Conservation (phyloP, 805 yeast species). For the Metschnikowia corniflorae region DNA sequence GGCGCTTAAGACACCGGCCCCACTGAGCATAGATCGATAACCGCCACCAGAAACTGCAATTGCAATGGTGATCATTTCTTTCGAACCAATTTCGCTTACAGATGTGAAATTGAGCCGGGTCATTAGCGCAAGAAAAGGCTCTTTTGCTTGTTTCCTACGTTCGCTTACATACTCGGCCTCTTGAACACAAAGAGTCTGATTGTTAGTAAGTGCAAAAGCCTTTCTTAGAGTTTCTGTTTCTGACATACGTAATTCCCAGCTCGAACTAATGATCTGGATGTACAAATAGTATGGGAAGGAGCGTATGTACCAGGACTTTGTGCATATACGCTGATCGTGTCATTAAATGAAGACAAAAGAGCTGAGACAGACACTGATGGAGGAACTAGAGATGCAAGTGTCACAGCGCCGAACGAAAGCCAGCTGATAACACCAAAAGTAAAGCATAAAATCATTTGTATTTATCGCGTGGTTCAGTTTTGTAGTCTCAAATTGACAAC, state of each 20-base stretch:
- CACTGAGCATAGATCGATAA: slow-evolving; percentile 56
- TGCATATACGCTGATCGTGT: slow-evolving; percentile 1
- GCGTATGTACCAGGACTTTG: slow-evolving; percentile 10
- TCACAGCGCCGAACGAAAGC: neutral
- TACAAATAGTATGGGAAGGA: slow-evolving; percentile 14
- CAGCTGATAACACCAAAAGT: neutral
- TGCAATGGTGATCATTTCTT: slow-evolving; percentile 28
- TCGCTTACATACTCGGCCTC: slow-evolving; percentile 27
- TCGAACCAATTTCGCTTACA: neutral
- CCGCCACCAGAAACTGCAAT: slow-evolving; percentile 51
- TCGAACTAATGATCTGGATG: slow-evolving; percentile 10
- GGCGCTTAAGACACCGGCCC: slow-evolving; percentile 54
- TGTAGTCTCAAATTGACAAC: too few species aligned
- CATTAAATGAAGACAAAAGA: slow-evolving; percentile 5
- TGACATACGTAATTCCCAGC: slow-evolving; percentile 13
- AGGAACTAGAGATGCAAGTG: slow-evolving; percentile 1
- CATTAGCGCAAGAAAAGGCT: slow-evolving; percentile 27
- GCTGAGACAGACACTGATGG: slow-evolving; percentile 5
- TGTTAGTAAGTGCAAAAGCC: slow-evolving; percentile 1
- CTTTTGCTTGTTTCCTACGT: slow-evolving; percentile 28
- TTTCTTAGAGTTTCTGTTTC: too few species aligned
- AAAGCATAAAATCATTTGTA: too few species aligned
- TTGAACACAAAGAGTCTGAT: slow-evolving; percentile 8
- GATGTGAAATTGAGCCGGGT: slow-evolving; percentile 9
- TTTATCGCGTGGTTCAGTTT: too few species aligned